Conservation (phyloP, 225 moss, liverwort and hornwort species). For the Ulota crispa region DNA sequence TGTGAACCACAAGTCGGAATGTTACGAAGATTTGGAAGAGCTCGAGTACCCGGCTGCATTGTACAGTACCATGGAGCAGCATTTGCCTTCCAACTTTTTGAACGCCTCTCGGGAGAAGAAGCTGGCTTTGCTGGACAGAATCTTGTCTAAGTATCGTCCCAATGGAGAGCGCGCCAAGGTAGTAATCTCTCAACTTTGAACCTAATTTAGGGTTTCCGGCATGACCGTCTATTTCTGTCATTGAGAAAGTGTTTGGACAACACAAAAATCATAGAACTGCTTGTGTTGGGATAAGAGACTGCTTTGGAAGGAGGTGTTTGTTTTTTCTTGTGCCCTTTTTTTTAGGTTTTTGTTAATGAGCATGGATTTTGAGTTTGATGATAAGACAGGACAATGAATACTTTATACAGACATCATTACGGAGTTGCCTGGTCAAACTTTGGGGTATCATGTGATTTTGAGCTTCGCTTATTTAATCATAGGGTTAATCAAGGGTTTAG, state of each 20-base stretch:
- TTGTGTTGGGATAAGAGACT: neutral
- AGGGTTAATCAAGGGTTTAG: neutral
- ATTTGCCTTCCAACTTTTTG: conserved; percentile 72
- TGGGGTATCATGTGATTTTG: conserved; percentile 5
- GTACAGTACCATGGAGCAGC: conserved; percentile 95
- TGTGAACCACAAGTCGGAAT: conserved; percentile 79
- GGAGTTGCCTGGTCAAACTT: neutral
- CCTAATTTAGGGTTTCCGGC: neutral
- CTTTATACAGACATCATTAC: neutral
- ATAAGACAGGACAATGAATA: neutral
- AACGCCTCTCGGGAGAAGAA: conserved; percentile 83
- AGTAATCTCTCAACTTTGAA: neutral
- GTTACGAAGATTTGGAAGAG: conserved; percentile 92
- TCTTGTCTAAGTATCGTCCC: conserved; percentile 92
- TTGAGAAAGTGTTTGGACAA: neutral
- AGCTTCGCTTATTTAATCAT: neutral
- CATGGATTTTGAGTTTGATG: neutral
- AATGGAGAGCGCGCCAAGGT: conserved; percentile 96
- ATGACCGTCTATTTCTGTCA: neutral
- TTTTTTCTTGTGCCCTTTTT: neutral
- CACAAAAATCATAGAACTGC: neutral
- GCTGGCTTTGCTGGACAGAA: conserved; percentile 74
- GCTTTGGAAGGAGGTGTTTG: neutral
- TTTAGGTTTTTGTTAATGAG: neutral
- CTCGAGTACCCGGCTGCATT: conserved; percentile 90